These are phyloP conservation scores for Pogostemon cablin DNA, from an alignment of 257 asterid species.

Conservation along the genomic window DNA sequence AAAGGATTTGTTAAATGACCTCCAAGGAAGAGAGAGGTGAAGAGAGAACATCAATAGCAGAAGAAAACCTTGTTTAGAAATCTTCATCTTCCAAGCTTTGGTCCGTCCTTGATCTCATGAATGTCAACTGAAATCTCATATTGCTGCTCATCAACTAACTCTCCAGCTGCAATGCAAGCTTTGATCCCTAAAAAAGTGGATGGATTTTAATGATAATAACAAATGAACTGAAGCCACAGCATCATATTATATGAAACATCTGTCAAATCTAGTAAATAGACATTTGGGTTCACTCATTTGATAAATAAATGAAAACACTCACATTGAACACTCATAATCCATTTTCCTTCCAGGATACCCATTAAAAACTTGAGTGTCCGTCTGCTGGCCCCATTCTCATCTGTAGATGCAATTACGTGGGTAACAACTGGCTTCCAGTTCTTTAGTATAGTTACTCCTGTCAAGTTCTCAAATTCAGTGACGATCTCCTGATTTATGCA, in stretches of 20 bases:
- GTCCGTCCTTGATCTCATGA: conserved; percentile 81
- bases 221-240: background rate
- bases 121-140: conserved; percentile 78
- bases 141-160: conserved; percentile 61
- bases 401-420: conserved; percentile 81
- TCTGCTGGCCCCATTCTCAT: conserved; percentile 83
- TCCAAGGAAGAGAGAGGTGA: background rate
- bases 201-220: background rate
- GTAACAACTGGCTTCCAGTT: conserved; percentile 77
- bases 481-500: conserved; percentile 57
- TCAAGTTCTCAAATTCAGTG: conserved; percentile 49
- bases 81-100: conserved; percentile 82
- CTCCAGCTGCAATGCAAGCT: conserved; percentile 72
- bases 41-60: conserved; percentile 6
- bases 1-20: conserved; percentile 9
- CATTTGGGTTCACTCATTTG: background rate
- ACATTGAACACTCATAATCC: conserved; percentile 81
- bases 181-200: conserved; percentile 62
- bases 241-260: background rate
- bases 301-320: conserved; percentile 36
- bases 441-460: conserved; percentile 64
- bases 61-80: conserved; percentile 61
- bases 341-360: conserved; percentile 94
- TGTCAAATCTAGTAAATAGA: background rate
- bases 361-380: conserved; percentile 85